Evolutionary conservation across 208 protist genomes (phyloP).

Genomic region (Leishmania lainsoni): DNA sequence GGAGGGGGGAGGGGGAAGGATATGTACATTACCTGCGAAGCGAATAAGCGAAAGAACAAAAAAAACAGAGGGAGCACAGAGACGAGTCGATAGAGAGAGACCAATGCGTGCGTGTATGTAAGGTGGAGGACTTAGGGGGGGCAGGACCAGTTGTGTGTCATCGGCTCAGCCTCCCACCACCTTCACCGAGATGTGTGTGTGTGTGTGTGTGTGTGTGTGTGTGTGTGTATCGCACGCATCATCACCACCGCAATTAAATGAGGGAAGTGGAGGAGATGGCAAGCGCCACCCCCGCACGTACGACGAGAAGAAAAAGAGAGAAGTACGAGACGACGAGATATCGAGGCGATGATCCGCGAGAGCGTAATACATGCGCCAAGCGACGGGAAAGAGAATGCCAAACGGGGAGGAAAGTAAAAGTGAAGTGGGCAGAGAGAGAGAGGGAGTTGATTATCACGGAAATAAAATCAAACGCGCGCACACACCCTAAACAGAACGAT

Average conservation of each 20-base stretch:
- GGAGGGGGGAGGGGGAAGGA: background rate
- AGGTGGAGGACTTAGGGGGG: background rate
- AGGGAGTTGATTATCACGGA: background rate
- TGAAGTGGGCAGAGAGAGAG: background rate
- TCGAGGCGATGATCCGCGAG: too few relatives aligned
- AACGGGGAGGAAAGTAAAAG: constrained; percentile 1
- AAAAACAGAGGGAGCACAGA: background rate
- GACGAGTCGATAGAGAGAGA: background rate
- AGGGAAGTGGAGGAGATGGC: background rate
- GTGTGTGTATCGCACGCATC: background rate
- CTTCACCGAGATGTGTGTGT: background rate
- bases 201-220: background rate
- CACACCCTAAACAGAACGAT: background rate
- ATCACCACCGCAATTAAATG: background rate
- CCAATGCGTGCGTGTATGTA: background rate
- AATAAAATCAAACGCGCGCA: background rate
- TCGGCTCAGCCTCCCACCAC: background rate
- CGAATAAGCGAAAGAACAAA: background rate
- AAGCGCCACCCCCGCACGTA: background rate
- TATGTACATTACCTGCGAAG: background rate
- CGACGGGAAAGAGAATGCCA: background rate
- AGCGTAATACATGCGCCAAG: too few relatives aligned
- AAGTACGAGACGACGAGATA: too few relatives aligned
- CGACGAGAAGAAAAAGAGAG: background rate
- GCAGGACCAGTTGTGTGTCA: background rate